phyloP scores from a whole-genome alignment of 2,329 filamentous ascomycete species.

The Sclerotinia minor region DNA sequence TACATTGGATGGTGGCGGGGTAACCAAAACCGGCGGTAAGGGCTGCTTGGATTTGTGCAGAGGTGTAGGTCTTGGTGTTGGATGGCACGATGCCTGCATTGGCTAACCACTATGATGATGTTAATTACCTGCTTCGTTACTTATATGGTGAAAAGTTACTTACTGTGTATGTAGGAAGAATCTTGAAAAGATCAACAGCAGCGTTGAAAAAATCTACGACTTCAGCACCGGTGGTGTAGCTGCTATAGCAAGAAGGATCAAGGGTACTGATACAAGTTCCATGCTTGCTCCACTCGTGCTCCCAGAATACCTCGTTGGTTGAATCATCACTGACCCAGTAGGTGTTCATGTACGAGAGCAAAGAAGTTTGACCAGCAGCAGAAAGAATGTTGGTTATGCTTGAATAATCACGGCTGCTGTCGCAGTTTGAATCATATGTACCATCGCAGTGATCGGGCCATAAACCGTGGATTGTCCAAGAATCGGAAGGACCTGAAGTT shows the following conservation, averaged over 20 bases:
- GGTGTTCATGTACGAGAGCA: slow-evolving; percentile 65
- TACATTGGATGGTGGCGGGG: slow-evolving; percentile 49
- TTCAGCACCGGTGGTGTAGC: slow-evolving; percentile 45
- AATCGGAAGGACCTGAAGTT: slow-evolving; percentile 52
- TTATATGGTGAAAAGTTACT: slow-evolving; percentile 23
- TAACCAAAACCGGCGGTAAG: slow-evolving; percentile 50
- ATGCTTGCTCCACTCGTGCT: slow-evolving; percentile 75
- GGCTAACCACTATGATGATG: slow-evolving; percentile 50
- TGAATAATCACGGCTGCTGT: slow-evolving; percentile 60
- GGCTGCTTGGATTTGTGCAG: slow-evolving; percentile 46
- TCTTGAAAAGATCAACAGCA: slow-evolving; percentile 52
- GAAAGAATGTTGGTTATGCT: slow-evolving; percentile 64
- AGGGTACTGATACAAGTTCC: slow-evolving; percentile 72
- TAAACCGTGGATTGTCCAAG: slow-evolving; percentile 73
- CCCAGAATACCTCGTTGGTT: slow-evolving; percentile 65
- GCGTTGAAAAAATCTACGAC: slow-evolving; percentile 53
- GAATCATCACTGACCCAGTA: slow-evolving; percentile 64
- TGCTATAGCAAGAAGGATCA: slow-evolving; percentile 63
- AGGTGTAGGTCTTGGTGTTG: slow-evolving; percentile 45
- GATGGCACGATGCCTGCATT: slow-evolving; percentile 60
- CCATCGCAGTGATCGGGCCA: slow-evolving; percentile 68
- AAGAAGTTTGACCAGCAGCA: slow-evolving; percentile 53
- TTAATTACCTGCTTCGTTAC: neutral
- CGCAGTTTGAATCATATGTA: slow-evolving; percentile 66
- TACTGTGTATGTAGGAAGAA: slow-evolving; percentile 63